Base-by-base conservation (phyloP, 2,329 filamentous ascomycete species). In the Pestalotiopsis sp. region DNA sequence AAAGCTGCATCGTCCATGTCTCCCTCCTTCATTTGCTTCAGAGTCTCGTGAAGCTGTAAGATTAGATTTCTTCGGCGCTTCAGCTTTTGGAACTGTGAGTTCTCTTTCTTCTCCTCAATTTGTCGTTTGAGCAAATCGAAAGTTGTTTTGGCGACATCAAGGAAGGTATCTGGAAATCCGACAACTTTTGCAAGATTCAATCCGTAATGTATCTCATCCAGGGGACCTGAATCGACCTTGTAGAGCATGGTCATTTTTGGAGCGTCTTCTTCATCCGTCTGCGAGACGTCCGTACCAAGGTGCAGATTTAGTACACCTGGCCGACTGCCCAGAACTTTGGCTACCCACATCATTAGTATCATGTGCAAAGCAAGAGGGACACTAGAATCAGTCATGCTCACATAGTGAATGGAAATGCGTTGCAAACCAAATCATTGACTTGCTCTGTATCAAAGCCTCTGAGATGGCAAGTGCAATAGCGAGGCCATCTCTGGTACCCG, bases 391-490 rank as follows among this genome's bases (percentile, higher is more conserved):
- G 41, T 25, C 25, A 68, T 17, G 63, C 82, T 71, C 78, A 87
- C 85, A 80, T 2, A 99, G 84, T 70, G 98, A 93, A 45, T 89
- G 85, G 77, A 98, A 99, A 77, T 99, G 97, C 0, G 96, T 98
- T 1, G 92, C 94, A 80, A 99, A 99, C 91, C 94, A 98, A 0
- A 98, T 90, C 0, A 93, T 85, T 0, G 94, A 91, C 69, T 89
- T 87, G 73, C 90, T 96, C 69, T 94, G 88, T 4, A 98, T 87
- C 3, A 99, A 84, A 0, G 93, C 93, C 82, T 98, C 96, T 0
- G 95, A 92, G 75, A 98, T 94, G 2, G 95, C 93, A 63, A 98
- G 85, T 0, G 96, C 94, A 75, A 99, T 97, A 0, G 94, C 91
- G 1, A 98, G 83, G 0, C 96, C 96, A 76, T 99, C 96, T 27